Evolutionary conservation across 2,329 filamentous ascomycete genomes (phyloP).

Genomic region (Paraphaeosphaeria minitans): DNA sequence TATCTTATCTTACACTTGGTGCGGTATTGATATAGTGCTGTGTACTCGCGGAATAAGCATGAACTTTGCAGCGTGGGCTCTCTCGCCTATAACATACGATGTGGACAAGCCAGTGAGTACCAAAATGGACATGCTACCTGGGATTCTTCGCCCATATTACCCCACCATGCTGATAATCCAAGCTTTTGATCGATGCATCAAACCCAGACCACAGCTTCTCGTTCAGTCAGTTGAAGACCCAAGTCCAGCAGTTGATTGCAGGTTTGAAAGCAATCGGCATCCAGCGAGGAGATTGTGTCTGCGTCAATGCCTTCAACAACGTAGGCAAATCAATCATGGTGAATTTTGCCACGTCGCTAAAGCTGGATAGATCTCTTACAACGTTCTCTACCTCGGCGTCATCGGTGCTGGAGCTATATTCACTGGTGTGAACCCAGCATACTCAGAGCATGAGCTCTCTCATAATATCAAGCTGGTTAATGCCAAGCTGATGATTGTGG

Average conservation of each 20-base stretch:
- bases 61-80: too few relatives aligned
- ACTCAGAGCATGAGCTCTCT: conserved; percentile 38
- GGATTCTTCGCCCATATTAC: too few relatives aligned
- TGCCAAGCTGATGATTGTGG: conserved; percentile 20
- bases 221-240: background rate
- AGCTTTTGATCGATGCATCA: too few relatives aligned
- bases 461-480: conserved; percentile 43
- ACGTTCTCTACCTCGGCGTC: conserved; percentile 28
- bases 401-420: conserved; percentile 41
- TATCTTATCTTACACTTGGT: too few relatives aligned
- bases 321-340: background rate
- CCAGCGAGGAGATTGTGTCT: conserved; percentile 6
- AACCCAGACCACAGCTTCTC: background rate
- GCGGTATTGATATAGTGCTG: too few relatives aligned
- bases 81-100: too few relatives aligned
- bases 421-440: conserved; percentile 45
- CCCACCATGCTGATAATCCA: too few relatives aligned
- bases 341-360: background rate
- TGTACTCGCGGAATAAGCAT: too few relatives aligned
- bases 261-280: background rate
- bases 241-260: background rate
- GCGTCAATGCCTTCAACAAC: conserved; percentile 10
- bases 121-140: too few relatives aligned
- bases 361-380: conserved; percentile 25
- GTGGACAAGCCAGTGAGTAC: background rate